phyloP scores from a whole-genome alignment of 2,329 filamentous ascomycete species.

The Fusarium newnesense region DNA sequence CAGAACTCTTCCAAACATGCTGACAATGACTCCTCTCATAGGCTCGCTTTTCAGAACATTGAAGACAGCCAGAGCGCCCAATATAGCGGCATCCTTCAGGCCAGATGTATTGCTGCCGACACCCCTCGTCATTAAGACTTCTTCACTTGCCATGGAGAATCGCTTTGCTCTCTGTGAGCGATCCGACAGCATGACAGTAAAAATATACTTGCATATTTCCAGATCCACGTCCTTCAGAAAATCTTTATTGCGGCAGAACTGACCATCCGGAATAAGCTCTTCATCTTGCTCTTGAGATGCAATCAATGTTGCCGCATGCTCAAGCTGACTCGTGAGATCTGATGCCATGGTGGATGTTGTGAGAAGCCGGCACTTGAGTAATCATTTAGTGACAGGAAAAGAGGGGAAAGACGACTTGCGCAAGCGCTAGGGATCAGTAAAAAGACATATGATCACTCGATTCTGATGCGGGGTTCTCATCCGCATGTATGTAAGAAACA shows the following conservation, averaged over 20 bases:
- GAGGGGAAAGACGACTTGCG: neutral
- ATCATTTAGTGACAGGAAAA: neutral
- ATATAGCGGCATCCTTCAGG: neutral
- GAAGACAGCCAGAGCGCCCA: neutral
- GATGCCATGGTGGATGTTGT: neutral
- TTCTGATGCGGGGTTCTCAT: neutral
- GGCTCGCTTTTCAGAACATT: neutral
- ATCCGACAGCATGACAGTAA: neutral
- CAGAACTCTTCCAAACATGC: neutral
- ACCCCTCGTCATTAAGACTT: neutral
- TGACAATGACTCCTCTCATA: neutral
- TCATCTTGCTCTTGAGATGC: neutral
- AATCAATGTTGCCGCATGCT: neutral
- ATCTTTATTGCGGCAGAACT: neutral
- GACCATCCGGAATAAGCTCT: neutral
- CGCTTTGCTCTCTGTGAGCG: neutral
- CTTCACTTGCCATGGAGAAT: neutral
- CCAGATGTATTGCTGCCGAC: neutral
- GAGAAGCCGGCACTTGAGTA: rapidly evolving
- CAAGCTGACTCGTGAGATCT: neutral
- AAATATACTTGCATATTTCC: neutral
- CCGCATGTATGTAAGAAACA: neutral
- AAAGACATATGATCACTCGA: neutral
- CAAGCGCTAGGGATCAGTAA: rapidly evolving
- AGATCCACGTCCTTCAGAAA: neutral